A percentile compares a stretch with the other conserved stretches of the same genome.
These are phyloP conservation scores for Immersiporthe knoxdaviesiana DNA, from an alignment of 2,329 filamentous ascomycete species.

Conservation along the genomic window DNA sequence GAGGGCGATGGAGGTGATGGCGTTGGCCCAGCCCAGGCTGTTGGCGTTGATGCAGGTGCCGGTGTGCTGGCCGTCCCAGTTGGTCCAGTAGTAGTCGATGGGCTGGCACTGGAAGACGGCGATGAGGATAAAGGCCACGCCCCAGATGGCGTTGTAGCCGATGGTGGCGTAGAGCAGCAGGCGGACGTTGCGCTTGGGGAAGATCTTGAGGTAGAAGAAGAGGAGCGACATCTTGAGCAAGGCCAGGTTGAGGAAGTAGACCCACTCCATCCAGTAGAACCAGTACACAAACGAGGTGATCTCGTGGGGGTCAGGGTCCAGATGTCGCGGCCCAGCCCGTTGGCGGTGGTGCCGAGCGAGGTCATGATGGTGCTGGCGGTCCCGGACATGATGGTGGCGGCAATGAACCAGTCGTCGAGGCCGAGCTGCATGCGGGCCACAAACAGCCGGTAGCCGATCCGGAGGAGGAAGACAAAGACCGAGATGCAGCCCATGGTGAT, in stretches of 20 bases:
- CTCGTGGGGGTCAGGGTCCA: constrained; percentile 31
- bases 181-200: constrained; percentile 21
- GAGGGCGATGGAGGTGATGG: constrained; percentile 48
- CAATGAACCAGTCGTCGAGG: constrained; percentile 43
- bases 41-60: constrained; percentile 56
- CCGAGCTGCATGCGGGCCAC: constrained; percentile 38
- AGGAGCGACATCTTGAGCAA: constrained; percentile 27
- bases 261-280: constrained; percentile 47
- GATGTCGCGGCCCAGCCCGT: constrained; percentile 32
- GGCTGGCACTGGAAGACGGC: constrained; percentile 56
- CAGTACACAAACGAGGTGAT: constrained; percentile 42
- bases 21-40: constrained; percentile 54
- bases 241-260: constrained; percentile 28
- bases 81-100: constrained; percentile 55
- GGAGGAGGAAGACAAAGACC: constrained; percentile 43
- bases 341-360: constrained; percentile 44
- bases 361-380: constrained; percentile 39
- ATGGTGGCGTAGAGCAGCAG: constrained; percentile 25
- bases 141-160: constrained; percentile 31
- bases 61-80: constrained; percentile 51
- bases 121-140: constrained; percentile 46
- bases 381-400: constrained; percentile 35
- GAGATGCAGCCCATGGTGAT: constrained; percentile 39
- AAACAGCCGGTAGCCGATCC: constrained; percentile 42
- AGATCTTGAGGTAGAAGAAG: constrained; percentile 31